Evolutionary conservation across 257 asterid species (phyloP), one percentile per base, ranked within the genome.

Genomic region (Apocynum venetum): DNA sequence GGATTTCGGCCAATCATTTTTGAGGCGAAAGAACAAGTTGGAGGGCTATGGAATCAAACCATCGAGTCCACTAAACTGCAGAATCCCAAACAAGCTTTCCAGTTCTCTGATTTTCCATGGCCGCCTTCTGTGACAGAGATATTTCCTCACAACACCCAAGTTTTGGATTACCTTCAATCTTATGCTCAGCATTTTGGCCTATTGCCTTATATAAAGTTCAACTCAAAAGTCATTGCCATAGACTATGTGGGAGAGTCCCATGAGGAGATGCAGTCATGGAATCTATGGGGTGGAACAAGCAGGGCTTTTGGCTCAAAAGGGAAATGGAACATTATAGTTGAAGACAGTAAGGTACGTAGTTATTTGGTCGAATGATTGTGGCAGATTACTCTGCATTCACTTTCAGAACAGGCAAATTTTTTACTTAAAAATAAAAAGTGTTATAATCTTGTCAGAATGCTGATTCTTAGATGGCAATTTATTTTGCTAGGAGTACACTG

Each of bases 21-120:
- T 51, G 96, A 90, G 48, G 87, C 84, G 5, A 55, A 85, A 44
- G 71, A 73, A 1, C 8, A 41, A 31, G 78, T 85, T 1, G 92
- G 96, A 1, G 96, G 92, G 2, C 73, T 89, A 3, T 90, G 96
- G 96, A 85, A 73, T 36, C 86, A 84, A 8, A 90, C 96, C 17
- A 76, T 89, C 10, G 90, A 89, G 59, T 80, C 89, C 64, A 89
- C 96, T 13, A 87, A 80, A 3, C 84, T 87, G 0, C 96, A 90
- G 49, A 81, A 46, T 53, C 25, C 73, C 0, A 87, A 74, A 46
- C 49, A 75, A 4, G n/a, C 35, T 17, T 90, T 80, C 78, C 78
- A 85, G 71, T 90, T 90, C 36, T 84, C 91, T 10, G 92, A 89
- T 86, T 86, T 89, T 64, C 91, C 90, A 51, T 90, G 92, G 96